These are phyloP conservation scores for Taphrina pruni DNA, from an alignment of 1,139 yeast species.

Conservation along the genomic window DNA sequence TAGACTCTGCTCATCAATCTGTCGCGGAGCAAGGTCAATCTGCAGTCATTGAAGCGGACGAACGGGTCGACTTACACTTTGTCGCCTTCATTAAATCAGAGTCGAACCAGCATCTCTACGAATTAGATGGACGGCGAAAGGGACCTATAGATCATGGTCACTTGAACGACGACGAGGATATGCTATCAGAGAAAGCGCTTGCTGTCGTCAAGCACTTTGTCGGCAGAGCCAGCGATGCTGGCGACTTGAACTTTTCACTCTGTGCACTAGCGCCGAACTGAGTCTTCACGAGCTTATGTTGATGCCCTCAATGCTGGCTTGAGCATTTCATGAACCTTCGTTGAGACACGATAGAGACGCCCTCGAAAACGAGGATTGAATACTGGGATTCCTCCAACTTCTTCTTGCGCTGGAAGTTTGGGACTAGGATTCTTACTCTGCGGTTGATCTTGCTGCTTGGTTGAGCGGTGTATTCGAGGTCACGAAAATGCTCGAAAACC, in stretches of 20 bases:
- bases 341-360: too few species aligned
- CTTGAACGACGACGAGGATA: conserved; percentile 56
- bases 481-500: too few species aligned
- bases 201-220: conserved; percentile 70
- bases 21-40: conserved; percentile 77
- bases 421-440: too few species aligned
- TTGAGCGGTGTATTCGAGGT: too few species aligned
- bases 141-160: conserved; percentile 75
- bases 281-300: not conserved
- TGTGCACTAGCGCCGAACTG: conserved; percentile 50
- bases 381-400: too few species aligned
- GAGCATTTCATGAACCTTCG: too few species aligned
- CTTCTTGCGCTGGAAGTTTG: too few species aligned
- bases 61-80: conserved; percentile 73
- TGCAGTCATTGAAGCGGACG: conserved; percentile 74
- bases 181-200: conserved; percentile 61
- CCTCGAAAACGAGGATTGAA: too few species aligned
- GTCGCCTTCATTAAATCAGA: conserved; percentile 69
- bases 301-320: too few species aligned
- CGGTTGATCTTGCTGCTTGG: too few species aligned
- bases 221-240: conserved; percentile 52
- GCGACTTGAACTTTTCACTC: conserved; percentile 50
- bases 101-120: conserved; percentile 61
- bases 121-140: conserved; percentile 83
- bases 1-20: conserved; percentile 64